Conservation (phyloP, 257 asterid species). For the Solanum habrochaites region DNA sequence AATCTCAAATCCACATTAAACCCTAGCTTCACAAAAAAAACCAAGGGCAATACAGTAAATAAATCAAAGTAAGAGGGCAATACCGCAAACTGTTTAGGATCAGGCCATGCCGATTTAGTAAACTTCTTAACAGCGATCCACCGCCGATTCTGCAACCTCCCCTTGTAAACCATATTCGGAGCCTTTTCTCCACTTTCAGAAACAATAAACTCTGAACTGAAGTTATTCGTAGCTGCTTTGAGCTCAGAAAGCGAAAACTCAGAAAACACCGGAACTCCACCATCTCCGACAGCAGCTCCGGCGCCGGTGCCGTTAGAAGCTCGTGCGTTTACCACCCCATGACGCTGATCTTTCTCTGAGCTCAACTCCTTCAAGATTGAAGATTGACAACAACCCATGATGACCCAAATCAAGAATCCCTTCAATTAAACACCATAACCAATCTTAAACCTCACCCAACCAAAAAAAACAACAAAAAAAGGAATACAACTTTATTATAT, state of each 20-base stretch:
- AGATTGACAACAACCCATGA: slow-evolving; percentile 77
- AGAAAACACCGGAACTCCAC: slow-evolving; percentile 35
- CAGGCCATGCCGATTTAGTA: slow-evolving; percentile 88
- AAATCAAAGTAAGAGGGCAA: neutral
- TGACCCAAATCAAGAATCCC: slow-evolving; percentile 23
- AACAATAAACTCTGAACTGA: slow-evolving; percentile 80
- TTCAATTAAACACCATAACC: neutral
- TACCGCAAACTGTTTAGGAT: slow-evolving; percentile 91
- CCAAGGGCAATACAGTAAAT: neutral
- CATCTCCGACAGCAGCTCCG: slow-evolving; percentile 30
- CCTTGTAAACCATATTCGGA: slow-evolving; percentile 77
- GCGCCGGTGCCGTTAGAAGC: slow-evolving; percentile 32
- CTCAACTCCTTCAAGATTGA: slow-evolving; percentile 12
- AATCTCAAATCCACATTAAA: neutral
- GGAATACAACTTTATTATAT: neutral
- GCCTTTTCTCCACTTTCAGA: slow-evolving; percentile 98
- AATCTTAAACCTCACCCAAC: neutral
- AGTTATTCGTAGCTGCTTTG: slow-evolving; percentile 71
- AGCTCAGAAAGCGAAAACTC: slow-evolving; percentile 81
- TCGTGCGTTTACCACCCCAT: slow-evolving; percentile 34
- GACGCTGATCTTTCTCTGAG: slow-evolving; percentile 42
- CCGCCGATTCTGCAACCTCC: slow-evolving; percentile 71
- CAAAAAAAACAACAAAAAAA: neutral
- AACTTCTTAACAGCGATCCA: slow-evolving; percentile 95
- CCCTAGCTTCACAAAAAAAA: slow-evolving; percentile 9